Base-by-base conservation (phyloP, 208 protist genomes). In the Tritrichomonas foetus region DNA sequence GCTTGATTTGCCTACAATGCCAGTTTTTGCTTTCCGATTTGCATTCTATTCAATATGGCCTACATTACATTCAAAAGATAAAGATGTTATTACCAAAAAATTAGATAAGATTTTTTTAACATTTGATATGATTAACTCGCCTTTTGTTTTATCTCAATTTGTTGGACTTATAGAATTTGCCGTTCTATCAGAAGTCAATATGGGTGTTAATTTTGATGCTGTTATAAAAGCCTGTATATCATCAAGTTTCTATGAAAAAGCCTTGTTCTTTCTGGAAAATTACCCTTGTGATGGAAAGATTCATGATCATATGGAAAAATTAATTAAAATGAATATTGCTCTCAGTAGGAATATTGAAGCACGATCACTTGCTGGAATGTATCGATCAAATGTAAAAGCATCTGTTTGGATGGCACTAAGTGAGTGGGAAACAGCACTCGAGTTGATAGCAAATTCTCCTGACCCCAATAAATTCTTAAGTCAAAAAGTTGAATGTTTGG, bases 341-440 rank as follows among this genome's bases (percentile, higher is more conserved):
- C 57, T 49, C 0, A 57, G 41, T 16, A 25, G 78, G 11, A 44
- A 33, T 50, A 39, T 22, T 39, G 78, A 89, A 89, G 78, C 78
- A 36, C 25, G 27, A 61, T 25, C 27, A 39, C 33, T 89, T 39
- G 78, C 78, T 27, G 8, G 36, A 27, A 0, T 33, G 16, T 57
- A 89, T 39, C 44, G 27, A 50, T 33, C 1, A 3, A 89, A 47
- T 1, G 30, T 89, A 14, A n/a, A 57, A 9, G 16, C 33, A 27
- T 33, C 44, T 27, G 47, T 89, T 20, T 89, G 78, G 78, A 89
- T 89, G 47, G 13, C 47, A 14, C 57, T 89, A 30, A 47, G 47
- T 61, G 78, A 57, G 39, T 89, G 78, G 78, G 78, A 89, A 89
- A 53, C 78, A 53, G 78, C 78, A 14, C 25, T 89, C 20, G 47